Base-by-base conservation (phyloP, 164 flowering plant genomes). In the Cinnamomum chago region DNA sequence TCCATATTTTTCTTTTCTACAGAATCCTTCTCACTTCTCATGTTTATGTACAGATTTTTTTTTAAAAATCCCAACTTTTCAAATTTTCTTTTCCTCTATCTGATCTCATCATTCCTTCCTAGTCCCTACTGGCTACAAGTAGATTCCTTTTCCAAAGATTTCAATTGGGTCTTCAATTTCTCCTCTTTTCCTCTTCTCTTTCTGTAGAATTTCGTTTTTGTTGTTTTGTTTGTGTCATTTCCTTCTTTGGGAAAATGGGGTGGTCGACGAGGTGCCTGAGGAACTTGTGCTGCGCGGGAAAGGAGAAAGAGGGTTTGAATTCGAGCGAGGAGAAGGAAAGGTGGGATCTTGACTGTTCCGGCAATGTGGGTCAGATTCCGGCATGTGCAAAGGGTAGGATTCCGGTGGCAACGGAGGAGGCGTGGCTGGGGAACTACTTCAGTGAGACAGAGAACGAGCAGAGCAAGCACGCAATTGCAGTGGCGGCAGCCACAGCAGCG, bases 401-500 rank as follows among this genome's bases (percentile, higher is more conserved):
- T 30, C 33, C 33, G 33, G 5, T 4, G 33, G 67, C 72, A 12
- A 69, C 50, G 18, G 79, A 78, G 12, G 77, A 72, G 27, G 79
- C 73, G n/a, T 82, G 84, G 84, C 62, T 71, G 50, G 85, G 86
- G 58, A 86, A 95, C 0, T 89, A 83, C 81, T 89, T 85, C 79
- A 70, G 62, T 7, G 88, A 90, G 2, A 74, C 79, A 0, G 94
- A 90, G 67, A 30, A 30, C 35, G 95, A 91, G 76, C 97, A 89
- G 83, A 91, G 69, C 81, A 91, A 88, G 84, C 97, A 95, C 77
- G 97, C 98, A 2, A 90, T 92, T 72, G 98, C 97, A 30, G 35
- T 30, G 35, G 35, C 35, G 35, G 35, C 35, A 30, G 35, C 35
- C 35, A 30, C 35, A 0, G 97, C 97, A 0, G 95, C 95, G 0